Conservation (phyloP, 352 stramenopile genomes). For the Phytopythium mirpurense region DNA sequence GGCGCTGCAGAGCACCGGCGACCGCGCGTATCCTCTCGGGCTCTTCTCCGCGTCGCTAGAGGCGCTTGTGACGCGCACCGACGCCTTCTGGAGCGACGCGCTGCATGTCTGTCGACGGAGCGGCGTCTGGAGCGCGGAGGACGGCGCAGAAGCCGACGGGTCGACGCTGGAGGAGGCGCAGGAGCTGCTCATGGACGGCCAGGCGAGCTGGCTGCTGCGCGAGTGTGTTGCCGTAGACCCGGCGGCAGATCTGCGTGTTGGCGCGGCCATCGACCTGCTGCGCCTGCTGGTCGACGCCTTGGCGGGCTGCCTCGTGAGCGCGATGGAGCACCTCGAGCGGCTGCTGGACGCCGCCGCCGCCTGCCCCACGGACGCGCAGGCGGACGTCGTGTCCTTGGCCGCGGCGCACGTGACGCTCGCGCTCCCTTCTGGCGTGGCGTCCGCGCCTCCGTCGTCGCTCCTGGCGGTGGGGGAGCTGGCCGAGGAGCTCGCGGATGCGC, state of each 20-base stretch:
- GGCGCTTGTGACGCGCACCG: constrained; percentile 7
- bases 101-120: constrained; percentile 24
- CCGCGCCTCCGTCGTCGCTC: constrained; percentile 3
- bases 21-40: neutral
- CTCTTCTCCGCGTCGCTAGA: neutral
- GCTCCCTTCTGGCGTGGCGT: constrained; percentile 32
- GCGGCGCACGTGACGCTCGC: constrained; percentile 28
- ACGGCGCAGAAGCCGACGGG: constrained; percentile 4
- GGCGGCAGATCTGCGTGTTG: neutral
- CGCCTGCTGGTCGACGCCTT: constrained; percentile 49
- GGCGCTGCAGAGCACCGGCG: neutral
- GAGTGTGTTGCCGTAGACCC: constrained; percentile 11
- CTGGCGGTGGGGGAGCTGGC: constrained; percentile 42
- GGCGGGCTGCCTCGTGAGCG: constrained; percentile 46
- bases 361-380: neutral
- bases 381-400: neutral
- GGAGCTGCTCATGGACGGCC: constrained; percentile 25
- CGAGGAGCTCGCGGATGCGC: constrained; percentile 40
- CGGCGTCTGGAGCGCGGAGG: constrained; percentile 33
- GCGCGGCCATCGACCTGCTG: constrained; percentile 18
- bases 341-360: constrained; percentile 8
- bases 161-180: constrained; percentile 28
- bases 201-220: constrained; percentile 16
- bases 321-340: constrained; percentile 33
- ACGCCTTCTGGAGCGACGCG: constrained; percentile 24